Conservation (phyloP, 2,329 filamentous ascomycete genomes). For the Xylaria polymorpha region DNA sequence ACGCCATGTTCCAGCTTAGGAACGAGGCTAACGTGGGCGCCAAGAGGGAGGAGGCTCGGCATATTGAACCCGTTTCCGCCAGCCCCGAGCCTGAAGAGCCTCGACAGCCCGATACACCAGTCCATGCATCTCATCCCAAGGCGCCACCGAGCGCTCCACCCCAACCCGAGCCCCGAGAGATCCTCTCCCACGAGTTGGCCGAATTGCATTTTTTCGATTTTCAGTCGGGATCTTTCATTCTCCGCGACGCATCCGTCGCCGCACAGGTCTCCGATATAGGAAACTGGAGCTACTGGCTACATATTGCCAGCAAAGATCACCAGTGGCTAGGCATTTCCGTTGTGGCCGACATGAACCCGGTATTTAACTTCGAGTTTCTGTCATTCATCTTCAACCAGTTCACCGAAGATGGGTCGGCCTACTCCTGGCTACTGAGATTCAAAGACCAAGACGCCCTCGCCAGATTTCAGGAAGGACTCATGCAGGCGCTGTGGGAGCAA, state of each 20-base stretch:
- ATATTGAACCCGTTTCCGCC: conserved; percentile 38
- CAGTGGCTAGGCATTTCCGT: conserved; percentile 90
- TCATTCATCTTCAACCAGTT: conserved; percentile 99
- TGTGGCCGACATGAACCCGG: conserved; percentile 91
- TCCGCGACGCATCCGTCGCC: conserved; percentile 79
- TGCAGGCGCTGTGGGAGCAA: conserved; percentile 97
- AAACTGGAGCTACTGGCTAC: conserved; percentile 95
- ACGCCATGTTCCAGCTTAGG: conserved; percentile 65
- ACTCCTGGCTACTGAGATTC: conserved; percentile 95
- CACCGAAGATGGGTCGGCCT: conserved; percentile 85
- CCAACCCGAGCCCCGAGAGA: conserved; percentile 76
- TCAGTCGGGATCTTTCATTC: conserved; percentile 82
- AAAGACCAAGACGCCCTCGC: conserved; percentile 84
- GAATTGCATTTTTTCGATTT: conserved; percentile 97
- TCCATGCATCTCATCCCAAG: conserved; percentile 25
- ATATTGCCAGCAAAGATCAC: conserved; percentile 79
- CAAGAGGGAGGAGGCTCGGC: conserved; percentile 54
- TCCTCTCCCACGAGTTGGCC: conserved; percentile 78
- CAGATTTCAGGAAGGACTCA: conserved; percentile 90
- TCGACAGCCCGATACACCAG: conserved; percentile 48
- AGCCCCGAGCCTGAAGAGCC: conserved; percentile 48
- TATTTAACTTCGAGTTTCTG: conserved; percentile 99
- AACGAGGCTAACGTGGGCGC: conserved; percentile 59
- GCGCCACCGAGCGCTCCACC: conserved; percentile 67
- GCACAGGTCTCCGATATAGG: conserved; percentile 88